Conservation (phyloP, 768 basidiomycete genomes). For the Lactifluus subvellereus region DNA sequence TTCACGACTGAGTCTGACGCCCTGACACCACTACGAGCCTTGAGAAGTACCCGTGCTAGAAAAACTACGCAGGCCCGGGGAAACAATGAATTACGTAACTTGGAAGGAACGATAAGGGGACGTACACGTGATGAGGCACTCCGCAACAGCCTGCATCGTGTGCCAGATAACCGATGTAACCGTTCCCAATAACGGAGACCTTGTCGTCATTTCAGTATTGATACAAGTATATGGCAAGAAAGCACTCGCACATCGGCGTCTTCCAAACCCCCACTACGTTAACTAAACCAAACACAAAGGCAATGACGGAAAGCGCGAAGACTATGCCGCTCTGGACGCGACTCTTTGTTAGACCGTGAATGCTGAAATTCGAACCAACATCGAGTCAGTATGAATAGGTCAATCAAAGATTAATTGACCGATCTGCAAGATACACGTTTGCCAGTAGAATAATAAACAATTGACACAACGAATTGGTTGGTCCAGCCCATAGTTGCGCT, state of each 20-base stretch:
- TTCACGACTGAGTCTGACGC: background rate
- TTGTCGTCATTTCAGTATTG: background rate
- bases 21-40: background rate
- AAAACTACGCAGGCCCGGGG: too few relatives aligned
- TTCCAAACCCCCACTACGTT: background rate
- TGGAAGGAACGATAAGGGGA: background rate
- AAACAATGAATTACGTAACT: too few relatives aligned
- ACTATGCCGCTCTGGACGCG: background rate
- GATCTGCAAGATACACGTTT: background rate
- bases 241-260: background rate
- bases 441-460: background rate
- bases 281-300: background rate
- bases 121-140: slow-evolving; percentile 5
- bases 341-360: background rate
- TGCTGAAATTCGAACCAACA: background rate
- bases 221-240: background rate
- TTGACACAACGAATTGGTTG: background rate
- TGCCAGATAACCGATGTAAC: background rate
- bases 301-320: background rate
- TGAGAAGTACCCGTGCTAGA: background rate
- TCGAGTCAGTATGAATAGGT: background rate
- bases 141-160: background rate
- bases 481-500: background rate
- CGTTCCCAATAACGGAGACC: background rate
- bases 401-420: background rate